Evolutionary conservation across 805 yeast genomes (phyloP).

Genomic region (Novakomyces olei): DNA sequence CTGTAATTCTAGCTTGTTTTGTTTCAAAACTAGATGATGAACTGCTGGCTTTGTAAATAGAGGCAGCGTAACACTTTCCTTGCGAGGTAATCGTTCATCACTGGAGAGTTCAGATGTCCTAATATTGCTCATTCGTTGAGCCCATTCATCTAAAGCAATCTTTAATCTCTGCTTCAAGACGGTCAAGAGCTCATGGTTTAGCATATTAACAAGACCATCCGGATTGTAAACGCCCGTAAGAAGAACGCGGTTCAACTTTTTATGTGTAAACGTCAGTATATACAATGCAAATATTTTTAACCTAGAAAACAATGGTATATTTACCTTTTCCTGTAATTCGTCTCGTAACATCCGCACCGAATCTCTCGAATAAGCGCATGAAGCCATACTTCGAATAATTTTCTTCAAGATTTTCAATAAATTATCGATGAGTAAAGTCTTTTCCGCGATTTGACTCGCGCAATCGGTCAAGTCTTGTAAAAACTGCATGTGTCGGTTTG

Average conservation of each 20-base stretch:
- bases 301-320: not conserved
- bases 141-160: constrained; percentile 12
- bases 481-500: constrained; percentile 13
- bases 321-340: constrained; percentile 16
- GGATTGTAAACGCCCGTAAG: constrained; percentile 20
- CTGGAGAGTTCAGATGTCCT: no score
- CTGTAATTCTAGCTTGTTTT: no score
- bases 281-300: not conserved
- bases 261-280: constrained; percentile 4
- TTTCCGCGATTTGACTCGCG: constrained; percentile 15
- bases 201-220: constrained; percentile 13
- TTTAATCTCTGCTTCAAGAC: constrained; percentile 15
- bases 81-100: no score
- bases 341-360: constrained; percentile 12
- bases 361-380: constrained; percentile 13
- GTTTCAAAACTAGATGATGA: no score
- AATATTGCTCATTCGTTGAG: no score
- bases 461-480: constrained; percentile 16
- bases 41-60: no score
- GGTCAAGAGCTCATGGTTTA: constrained; percentile 17
- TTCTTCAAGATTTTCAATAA: constrained; percentile 14
- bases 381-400: constrained; percentile 12
- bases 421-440: constrained; percentile 14
- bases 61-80: no score
- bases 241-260: constrained; percentile 15